Percentiles rank a stretch among this genome's conserved stretches.
Evolutionary conservation across 345 rosid species (phyloP).

Genomic region (Bruguiera parviflora): DNA sequence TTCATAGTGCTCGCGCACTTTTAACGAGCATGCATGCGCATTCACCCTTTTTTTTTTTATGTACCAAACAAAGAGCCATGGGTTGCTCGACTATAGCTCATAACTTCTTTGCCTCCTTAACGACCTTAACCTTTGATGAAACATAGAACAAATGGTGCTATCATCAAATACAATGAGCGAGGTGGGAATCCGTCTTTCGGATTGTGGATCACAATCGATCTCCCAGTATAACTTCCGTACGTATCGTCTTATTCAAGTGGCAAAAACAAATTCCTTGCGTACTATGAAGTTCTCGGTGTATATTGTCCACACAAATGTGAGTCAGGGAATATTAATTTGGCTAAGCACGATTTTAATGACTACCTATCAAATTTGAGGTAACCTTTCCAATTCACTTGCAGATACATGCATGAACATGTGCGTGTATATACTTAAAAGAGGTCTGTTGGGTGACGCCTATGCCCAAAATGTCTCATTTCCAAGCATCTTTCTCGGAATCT

Average conservation of each 20-base stretch:
- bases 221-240: neutral
- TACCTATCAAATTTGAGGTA: neutral
- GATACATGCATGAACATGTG: neutral
- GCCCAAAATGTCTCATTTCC: neutral
- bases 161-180: neutral
- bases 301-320: neutral
- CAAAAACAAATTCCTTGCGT: neutral
- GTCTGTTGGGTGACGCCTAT: too few relatives aligned
- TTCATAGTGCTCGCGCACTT: too few relatives aligned
- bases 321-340: neutral
- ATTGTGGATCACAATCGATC: too few relatives aligned
- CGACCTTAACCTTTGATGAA: neutral
- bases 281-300: neutral
- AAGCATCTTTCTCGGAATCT: neutral
- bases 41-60: too few relatives aligned
- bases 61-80: too few relatives aligned
- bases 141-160: neutral
- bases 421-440: neutral
- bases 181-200: neutral
- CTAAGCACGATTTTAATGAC: neutral
- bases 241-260: neutral
- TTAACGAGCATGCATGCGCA: too few relatives aligned
- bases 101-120: neutral
- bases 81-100: too few relatives aligned
- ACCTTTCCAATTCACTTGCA: neutral